Evolutionary conservation across 2,329 filamentous ascomycete genomes (phyloP), one percentile per base, ranked within the genome.

Genomic region (Aspergillus quadricinctus): DNA sequence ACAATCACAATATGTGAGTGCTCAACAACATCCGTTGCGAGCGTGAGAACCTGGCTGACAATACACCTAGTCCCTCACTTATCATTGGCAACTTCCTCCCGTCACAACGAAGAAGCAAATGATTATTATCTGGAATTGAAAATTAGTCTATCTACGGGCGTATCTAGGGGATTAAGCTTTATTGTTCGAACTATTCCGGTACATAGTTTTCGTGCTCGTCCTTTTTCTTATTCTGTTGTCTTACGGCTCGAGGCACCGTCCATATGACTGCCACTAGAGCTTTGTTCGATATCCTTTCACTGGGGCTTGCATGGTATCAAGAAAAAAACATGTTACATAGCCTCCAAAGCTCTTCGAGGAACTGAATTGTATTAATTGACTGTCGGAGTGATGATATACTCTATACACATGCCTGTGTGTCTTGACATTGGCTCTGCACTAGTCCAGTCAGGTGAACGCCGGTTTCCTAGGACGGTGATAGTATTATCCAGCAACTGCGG

Each of bases 81-180:
- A 99, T 99, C 68, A 88, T 99, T 50, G 94, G 94, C 50, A 99
- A 99, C 71, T 99, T 99, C 73, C 76, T 99, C 60, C 94, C 94
- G 2, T 92, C 96, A 70, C 86, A 92, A 67, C 85, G 87, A 56
- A 74, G 76, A 52, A 75, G 77, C 60, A 75, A 76, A 65, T 75
- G 61, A 59, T 69, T 6, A 3, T 37, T 10, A 10, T 37, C 17
- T 11, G 10, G 41, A 11, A 9, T 41, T 19, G 27, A 23, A 7
- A 19, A 4, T 19, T 49, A 25, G n/a, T 29, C 45, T 27, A 49
- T 31, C 6, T 35, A 21, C 17, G n/a, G 48, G 48, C 35, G 35
- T 50, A 25, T 27, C 8, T 27, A 14, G 19, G 10, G 8, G 11
- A 6, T 14, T 5, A 46, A 5, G 43, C 19, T 14, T 23, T 23